phyloP scores from a whole-genome alignment of 2,329 filamentous ascomycete genomes.

The Fusarium palustre region DNA sequence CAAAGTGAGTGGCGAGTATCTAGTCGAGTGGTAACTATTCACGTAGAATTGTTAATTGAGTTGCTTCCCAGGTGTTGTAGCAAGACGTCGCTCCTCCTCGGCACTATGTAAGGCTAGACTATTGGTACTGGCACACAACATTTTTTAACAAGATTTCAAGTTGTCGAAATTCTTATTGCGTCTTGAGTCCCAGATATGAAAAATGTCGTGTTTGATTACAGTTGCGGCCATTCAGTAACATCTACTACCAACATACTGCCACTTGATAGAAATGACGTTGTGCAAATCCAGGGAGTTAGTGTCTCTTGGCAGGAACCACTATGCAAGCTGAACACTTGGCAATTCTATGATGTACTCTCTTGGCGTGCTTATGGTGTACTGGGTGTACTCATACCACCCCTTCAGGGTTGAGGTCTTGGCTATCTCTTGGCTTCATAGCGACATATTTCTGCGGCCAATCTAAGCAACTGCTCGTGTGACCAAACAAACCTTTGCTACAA shows the following conservation, averaged over 20 bases:
- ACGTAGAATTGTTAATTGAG: too few species aligned
- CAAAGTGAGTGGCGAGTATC: neutral
- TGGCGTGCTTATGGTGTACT: conserved; percentile 4
- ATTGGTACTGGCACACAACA: too few species aligned
- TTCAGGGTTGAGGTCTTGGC: neutral
- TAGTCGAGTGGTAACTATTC: too few species aligned
- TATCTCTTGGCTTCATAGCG: conserved; percentile 1
- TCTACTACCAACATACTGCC: neutral
- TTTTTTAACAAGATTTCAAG: too few species aligned
- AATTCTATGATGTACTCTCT: neutral
- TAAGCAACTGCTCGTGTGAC: neutral
- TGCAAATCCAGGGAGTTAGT: neutral
- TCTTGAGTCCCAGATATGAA: too few species aligned
- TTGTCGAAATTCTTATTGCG: too few species aligned
- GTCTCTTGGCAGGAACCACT: conserved; percentile 4
- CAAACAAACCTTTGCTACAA: neutral
- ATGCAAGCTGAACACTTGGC: conserved; percentile 10
- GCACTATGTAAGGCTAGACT: too few species aligned
- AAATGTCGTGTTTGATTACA: too few species aligned
- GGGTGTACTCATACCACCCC: neutral
- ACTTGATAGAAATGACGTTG: fast-evolving
- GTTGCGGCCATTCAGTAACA: too few species aligned
- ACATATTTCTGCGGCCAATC: neutral
- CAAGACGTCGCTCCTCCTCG: too few species aligned
- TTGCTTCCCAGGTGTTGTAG: too few species aligned